A percentile compares a stretch with the other conserved stretches of the same genome.
phyloP scores from a whole-genome alignment of 2,329 filamentous ascomycete genomes.

The Alternaria arborescens region DNA sequence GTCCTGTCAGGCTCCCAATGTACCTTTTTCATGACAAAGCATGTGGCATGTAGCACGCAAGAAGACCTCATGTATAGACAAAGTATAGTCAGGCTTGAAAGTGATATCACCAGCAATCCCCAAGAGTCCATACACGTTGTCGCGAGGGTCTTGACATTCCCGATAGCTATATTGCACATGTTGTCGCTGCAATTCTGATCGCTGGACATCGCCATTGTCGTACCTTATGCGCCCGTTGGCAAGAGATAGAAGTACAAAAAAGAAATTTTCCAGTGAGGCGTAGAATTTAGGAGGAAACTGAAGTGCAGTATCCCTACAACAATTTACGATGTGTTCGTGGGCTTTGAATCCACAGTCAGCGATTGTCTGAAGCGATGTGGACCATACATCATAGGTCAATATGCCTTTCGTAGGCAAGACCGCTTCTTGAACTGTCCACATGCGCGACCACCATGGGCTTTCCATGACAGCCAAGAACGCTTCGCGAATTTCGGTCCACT shows the following conservation, averaged over 20 bases:
- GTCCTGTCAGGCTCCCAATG: too few species aligned
- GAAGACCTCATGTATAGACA: not conserved
- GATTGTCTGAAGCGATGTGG: not conserved
- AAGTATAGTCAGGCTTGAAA: not conserved
- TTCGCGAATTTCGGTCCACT: not conserved
- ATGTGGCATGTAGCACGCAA: not conserved
- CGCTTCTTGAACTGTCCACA: not conserved
- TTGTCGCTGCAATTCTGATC: not conserved
- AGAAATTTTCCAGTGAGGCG: not conserved
- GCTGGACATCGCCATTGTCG: too few species aligned
- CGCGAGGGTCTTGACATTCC: not conserved
- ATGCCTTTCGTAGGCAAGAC: not conserved
- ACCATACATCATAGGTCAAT: not conserved
- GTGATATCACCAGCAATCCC: not conserved
- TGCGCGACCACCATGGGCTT: not conserved
- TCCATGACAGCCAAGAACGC: not conserved
- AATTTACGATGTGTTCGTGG: not conserved
- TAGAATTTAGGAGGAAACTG: not conserved
- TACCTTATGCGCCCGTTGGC: not conserved
- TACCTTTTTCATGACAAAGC: not conserved
- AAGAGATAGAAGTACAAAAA: not conserved
- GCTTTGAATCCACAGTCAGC: not conserved
- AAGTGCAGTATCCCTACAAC: not conserved
- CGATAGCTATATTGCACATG: not conserved
- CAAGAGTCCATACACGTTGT: conserved; percentile 1